phyloP scores from a whole-genome alignment of 345 rosid genomes.

The Mallotus nudiflorus region DNA sequence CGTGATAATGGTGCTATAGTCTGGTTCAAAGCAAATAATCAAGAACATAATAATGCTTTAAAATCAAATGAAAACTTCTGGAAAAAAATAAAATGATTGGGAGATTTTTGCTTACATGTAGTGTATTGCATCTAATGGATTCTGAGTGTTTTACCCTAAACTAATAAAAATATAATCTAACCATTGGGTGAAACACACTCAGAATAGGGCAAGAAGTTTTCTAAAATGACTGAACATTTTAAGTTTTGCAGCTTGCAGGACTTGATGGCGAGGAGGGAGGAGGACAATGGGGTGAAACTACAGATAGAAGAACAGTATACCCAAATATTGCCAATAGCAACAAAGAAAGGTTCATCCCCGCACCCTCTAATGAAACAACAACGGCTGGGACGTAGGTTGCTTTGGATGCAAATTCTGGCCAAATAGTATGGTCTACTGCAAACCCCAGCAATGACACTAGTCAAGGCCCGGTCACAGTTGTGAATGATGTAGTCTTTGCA shows the following conservation, averaged over 20 bases:
- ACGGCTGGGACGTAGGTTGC: constrained; percentile 51
- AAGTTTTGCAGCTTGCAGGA: constrained; percentile 33
- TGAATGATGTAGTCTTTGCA: constrained; percentile 38
- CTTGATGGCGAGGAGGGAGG: constrained; percentile 43
- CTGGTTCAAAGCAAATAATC: constrained; percentile 42
- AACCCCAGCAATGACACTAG: constrained; percentile 46
- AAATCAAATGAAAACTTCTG: no score
- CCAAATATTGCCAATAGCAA: constrained; percentile 45
- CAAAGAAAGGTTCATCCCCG: constrained; percentile 34
- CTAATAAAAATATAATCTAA: no score
- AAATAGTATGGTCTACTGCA: constrained; percentile 37
- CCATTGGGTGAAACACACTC: no score
- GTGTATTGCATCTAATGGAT: no score
- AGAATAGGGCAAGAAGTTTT: no score
- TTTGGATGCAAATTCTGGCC: constrained; percentile 39
- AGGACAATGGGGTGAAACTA: constrained; percentile 43
- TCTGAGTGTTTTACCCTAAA: no score
- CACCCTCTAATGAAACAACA: constrained; percentile 38
- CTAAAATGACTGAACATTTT: no score
- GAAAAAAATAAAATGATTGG: no score
- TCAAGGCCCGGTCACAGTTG: constrained; percentile 39
- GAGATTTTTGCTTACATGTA: no score
- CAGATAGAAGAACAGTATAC: constrained; percentile 36
- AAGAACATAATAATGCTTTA: no score
- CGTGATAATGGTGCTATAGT: constrained; percentile 38